Evolutionary conservation across 2,329 filamentous ascomycete genomes (phyloP).

Genomic region (Phaeosphaeria sp.): DNA sequence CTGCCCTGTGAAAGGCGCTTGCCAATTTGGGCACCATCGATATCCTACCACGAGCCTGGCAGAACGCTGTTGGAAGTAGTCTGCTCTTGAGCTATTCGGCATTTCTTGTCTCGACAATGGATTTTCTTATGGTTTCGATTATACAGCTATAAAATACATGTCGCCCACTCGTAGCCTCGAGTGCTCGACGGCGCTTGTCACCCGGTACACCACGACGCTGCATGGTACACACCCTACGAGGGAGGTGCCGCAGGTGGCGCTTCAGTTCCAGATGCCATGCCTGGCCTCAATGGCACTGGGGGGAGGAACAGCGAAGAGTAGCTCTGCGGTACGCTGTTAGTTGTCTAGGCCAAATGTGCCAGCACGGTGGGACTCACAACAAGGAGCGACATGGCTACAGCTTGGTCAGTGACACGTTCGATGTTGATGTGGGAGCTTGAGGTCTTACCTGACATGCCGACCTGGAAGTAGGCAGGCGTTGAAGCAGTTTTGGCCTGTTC

Average conservation of each 20-base stretch:
- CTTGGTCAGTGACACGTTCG: slow-evolving; percentile 12
- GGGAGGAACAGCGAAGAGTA: slow-evolving; percentile 72
- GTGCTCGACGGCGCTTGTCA: background rate
- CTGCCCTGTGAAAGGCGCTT: slow-evolving; percentile 8
- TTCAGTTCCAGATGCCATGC: slow-evolving; percentile 53
- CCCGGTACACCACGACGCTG: background rate
- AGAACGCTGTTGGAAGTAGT: background rate
- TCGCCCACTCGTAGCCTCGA: slow-evolving; percentile 3
- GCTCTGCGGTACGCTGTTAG: slow-evolving; percentile 42
- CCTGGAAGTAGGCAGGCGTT: slow-evolving; percentile 76
- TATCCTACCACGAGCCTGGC: background rate
- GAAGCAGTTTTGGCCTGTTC: slow-evolving; percentile 67
- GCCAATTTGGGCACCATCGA: slow-evolving; percentile 9
- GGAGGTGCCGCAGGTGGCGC: slow-evolving; percentile 56
- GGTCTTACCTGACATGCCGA: slow-evolving; percentile 77
- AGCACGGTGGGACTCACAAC: slow-evolving; percentile 47
- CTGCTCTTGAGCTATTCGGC: background rate
- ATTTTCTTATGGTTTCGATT: slow-evolving; percentile 7
- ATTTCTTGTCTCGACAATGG: background rate
- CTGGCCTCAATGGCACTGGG: slow-evolving; percentile 50
- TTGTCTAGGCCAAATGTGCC: slow-evolving; percentile 1
- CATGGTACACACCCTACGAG: slow-evolving; percentile 33
- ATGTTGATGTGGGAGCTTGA: background rate
- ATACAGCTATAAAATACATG: slow-evolving; percentile 23
- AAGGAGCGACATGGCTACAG: slow-evolving; percentile 52